Percentiles rank a stretch among this genome's conserved stretches.
Conservation (phyloP, 2,329 filamentous ascomycete species). For the Ampelomyces quisqualis region DNA sequence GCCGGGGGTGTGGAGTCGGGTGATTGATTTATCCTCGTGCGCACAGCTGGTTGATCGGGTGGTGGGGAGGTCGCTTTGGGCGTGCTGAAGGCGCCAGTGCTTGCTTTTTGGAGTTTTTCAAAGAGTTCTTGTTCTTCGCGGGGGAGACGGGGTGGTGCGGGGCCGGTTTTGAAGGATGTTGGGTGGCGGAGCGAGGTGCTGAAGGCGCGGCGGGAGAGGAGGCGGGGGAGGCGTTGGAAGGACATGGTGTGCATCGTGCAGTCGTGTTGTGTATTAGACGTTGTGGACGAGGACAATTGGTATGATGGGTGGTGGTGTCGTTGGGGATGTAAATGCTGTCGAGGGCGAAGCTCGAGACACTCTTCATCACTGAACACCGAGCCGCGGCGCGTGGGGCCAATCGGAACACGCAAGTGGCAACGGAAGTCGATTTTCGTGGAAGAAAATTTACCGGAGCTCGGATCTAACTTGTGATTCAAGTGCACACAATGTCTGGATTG, state of each 20-base stretch:
- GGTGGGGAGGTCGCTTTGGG: constrained; percentile 49
- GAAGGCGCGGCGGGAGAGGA: constrained; percentile 26
- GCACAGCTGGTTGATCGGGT: constrained; percentile 38
- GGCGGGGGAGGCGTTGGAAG: constrained; percentile 25
- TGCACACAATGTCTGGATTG: too few relatives aligned
- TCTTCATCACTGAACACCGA: constrained; percentile 6
- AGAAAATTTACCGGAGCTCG: too few relatives aligned
- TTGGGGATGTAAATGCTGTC: constrained; percentile 1
- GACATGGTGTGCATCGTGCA: too few relatives aligned
- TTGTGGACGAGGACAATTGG: background rate
- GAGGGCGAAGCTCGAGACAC: constrained; percentile 5
- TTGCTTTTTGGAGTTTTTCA: constrained; percentile 78
- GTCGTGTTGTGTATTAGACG: background rate
- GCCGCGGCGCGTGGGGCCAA: constrained; percentile 21
- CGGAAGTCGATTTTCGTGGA: constrained; percentile 8
- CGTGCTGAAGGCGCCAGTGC: constrained; percentile 74
- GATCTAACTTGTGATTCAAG: too few relatives aligned
- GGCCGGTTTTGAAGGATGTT: constrained; percentile 47
- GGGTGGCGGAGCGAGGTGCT: constrained; percentile 12
- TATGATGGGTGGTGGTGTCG: background rate
- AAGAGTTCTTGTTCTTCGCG: constrained; percentile 88
- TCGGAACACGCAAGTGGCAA: constrained; percentile 26
- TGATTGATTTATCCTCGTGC: constrained; percentile 26
- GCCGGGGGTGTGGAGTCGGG: constrained; percentile 1
- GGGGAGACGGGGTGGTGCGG: constrained; percentile 81